Percentiles rank a stretch among this genome's conserved stretches.
These are phyloP conservation scores for Lagenaria siceraria DNA, from an alignment of 306 rosid species.

Conservation along the genomic window DNA sequence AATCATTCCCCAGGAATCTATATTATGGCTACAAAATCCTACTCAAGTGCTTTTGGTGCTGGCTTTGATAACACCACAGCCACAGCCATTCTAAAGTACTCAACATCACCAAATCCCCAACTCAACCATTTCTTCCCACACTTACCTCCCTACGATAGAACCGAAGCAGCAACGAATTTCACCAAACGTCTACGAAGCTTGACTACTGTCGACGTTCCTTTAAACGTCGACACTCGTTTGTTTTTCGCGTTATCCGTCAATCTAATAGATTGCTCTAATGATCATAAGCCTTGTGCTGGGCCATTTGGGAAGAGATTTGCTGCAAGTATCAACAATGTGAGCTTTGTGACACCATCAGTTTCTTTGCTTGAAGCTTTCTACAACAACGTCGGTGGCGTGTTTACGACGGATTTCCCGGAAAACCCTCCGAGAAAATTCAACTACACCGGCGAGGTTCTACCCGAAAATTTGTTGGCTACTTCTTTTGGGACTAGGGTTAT, in stretches of 20 bases:
- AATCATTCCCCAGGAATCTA: slow-evolving; percentile 7
- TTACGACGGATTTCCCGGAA: slow-evolving; percentile 21
- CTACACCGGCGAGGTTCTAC: slow-evolving; percentile 20
- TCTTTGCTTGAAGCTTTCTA: slow-evolving; percentile 15
- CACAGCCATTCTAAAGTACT: slow-evolving; percentile 13
- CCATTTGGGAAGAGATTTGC: slow-evolving; percentile 11
- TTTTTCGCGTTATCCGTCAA: background rate
- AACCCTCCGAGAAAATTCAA: slow-evolving; percentile 16
- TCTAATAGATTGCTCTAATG: background rate
- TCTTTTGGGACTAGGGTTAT: slow-evolving; percentile 27
- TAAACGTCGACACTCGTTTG: background rate
- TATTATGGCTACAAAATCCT: slow-evolving; percentile 13
- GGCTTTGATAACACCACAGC: slow-evolving; percentile 11
- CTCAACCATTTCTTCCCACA: background rate
- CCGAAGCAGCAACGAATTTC: background rate
- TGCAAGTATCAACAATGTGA: slow-evolving; percentile 3
- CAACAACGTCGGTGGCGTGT: slow-evolving; percentile 4
- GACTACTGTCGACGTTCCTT: background rate
- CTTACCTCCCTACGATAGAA: slow-evolving; percentile 1
- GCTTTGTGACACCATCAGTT: slow-evolving; percentile 13
- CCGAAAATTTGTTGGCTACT: slow-evolving; percentile 14
- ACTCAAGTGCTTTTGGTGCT: background rate
- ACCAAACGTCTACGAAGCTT: slow-evolving; percentile 7
- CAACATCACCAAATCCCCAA: background rate
- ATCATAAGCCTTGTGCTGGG: background rate